Conservation (phyloP, 2,329 filamentous ascomycete species). For the Penicillium hesseltinei region DNA sequence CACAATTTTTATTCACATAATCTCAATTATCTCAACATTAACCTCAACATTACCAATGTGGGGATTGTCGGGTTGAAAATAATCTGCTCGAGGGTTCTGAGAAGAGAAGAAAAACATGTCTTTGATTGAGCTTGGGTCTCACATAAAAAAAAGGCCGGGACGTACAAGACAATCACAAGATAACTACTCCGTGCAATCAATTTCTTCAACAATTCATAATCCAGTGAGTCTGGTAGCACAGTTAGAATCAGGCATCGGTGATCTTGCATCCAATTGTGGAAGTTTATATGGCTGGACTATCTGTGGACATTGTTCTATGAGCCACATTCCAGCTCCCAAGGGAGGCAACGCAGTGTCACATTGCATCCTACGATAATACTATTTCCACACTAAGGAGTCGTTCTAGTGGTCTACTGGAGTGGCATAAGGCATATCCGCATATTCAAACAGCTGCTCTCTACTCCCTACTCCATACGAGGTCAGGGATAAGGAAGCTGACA, state of each 20-base stretch:
- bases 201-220: neutral
- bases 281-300: neutral
- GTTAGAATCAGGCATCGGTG: neutral
- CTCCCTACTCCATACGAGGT: neutral
- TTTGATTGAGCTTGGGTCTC: neutral
- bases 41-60: neutral
- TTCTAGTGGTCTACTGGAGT: neutral
- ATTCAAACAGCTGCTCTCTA: neutral
- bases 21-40: neutral
- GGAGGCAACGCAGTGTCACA: neutral
- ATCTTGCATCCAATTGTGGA: neutral
- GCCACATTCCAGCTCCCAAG: neutral
- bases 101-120: neutral
- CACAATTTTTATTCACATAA: conserved; percentile 3
- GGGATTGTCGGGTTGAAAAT: too few species aligned
- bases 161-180: neutral
- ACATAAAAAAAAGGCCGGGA: neutral
- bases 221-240: neutral
- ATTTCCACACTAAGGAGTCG: neutral
- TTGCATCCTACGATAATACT: neutral
- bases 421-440: neutral
- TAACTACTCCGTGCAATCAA: neutral
- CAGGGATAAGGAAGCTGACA: neutral
- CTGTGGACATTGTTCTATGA: neutral
- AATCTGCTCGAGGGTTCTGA: neutral